Conservation (phyloP, 108 stramenopile species). For the Cyclotella sp. region DNA sequence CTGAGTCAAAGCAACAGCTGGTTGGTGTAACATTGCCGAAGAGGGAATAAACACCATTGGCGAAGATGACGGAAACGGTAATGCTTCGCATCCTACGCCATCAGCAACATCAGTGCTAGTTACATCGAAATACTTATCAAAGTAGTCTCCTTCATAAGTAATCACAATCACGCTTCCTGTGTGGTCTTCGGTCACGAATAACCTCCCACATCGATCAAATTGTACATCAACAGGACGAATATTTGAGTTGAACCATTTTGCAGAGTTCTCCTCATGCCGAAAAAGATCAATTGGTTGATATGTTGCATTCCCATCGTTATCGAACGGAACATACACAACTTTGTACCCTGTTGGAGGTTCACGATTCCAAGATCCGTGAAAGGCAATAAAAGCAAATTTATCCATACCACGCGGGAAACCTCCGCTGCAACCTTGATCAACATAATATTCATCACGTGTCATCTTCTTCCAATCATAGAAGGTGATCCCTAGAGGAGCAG, state of each 20-base stretch:
- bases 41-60: neutral
- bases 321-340: conserved; percentile 71
- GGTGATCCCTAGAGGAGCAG: conserved; percentile 79
- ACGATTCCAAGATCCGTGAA: conserved; percentile 85
- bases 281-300: conserved; percentile 62
- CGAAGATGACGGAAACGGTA: neutral
- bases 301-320: conserved; percentile 55
- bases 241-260: conserved; percentile 58
- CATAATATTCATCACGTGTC: conserved; percentile 29
- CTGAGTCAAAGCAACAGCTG: neutral
- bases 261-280: conserved; percentile 53
- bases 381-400: conserved; percentile 77
- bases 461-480: conserved; percentile 65
- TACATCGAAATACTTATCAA: conserved; percentile 17
- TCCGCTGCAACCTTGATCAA: conserved; percentile 27
- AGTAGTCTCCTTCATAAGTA: conserved; percentile 33
- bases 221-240: conserved; percentile 80
- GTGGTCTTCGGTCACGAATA: conserved; percentile 73
- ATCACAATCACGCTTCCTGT: conserved; percentile 50
- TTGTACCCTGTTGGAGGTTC: conserved; percentile 80
- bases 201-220: conserved; percentile 77
- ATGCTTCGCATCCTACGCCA: conserved; percentile 29
- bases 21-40: neutral
- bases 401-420: conserved; percentile 66
- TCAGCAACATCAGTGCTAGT: conserved; percentile 41